Evolutionary conservation across 2,329 filamentous ascomycete genomes (phyloP).

Genomic region (Aspergillaceae sp.): DNA sequence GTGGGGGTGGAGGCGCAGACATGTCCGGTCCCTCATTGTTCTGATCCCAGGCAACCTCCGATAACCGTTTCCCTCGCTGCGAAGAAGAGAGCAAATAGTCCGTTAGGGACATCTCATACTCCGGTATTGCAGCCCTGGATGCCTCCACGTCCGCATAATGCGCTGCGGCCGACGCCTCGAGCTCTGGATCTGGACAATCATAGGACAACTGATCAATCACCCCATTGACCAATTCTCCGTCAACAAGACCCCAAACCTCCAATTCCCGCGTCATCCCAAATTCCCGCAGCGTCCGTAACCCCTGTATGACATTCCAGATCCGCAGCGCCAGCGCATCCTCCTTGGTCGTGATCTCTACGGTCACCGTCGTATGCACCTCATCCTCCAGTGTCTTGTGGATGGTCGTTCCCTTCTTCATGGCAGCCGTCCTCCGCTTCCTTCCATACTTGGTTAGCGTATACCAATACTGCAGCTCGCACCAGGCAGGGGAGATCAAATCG

Average conservation of each 20-base stretch:
- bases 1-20: constrained; percentile 8
- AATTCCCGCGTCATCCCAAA: constrained; percentile 66
- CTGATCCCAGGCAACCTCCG: constrained; percentile 20
- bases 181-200: constrained; percentile 61
- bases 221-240: constrained; percentile 77
- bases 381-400: constrained; percentile 80
- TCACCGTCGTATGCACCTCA: constrained; percentile 69
- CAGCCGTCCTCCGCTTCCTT: constrained; percentile 62
- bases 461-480: constrained; percentile 93
- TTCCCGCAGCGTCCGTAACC: constrained; percentile 62
- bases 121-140: constrained; percentile 28
- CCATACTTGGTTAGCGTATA: constrained; percentile 75
- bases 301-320: constrained; percentile 88
- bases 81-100: constrained; percentile 36
- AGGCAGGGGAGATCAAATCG: constrained; percentile 78
- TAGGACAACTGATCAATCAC: constrained; percentile 81
- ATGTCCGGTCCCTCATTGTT: constrained; percentile 4
- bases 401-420: constrained; percentile 73
- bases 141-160: constrained; percentile 30
- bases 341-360: constrained; percentile 60
- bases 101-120: constrained; percentile 39
- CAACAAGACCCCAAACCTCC: constrained; percentile 75
- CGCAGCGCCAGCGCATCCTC: constrained; percentile 76
- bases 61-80: constrained; percentile 26
- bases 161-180: constrained; percentile 52